Evolutionary conservation across 1,139 yeast genomes (phyloP).

Genomic region (Pichia sp.): DNA sequence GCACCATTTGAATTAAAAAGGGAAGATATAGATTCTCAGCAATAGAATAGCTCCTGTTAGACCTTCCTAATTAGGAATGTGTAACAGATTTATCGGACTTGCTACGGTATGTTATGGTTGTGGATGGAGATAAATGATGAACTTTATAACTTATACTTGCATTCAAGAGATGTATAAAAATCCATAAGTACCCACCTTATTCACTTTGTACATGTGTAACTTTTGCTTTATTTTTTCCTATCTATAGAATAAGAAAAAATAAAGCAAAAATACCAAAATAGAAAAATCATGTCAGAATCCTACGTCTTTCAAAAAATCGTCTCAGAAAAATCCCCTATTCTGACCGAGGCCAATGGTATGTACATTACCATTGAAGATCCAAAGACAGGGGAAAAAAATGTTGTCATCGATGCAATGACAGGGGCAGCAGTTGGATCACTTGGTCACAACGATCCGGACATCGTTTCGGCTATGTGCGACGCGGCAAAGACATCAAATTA

Average conservation of each 20-base stretch:
- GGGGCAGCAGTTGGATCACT: constrained; percentile 62
- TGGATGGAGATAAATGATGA: no score
- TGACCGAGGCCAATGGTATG: constrained; percentile 35
- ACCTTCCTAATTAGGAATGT: constrained; percentile 8
- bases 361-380: constrained; percentile 41
- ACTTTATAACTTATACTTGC: no score
- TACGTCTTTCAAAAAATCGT: constrained; percentile 36
- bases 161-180: no score
- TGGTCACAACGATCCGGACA: constrained; percentile 48
- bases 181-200: no score
- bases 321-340: constrained; percentile 33
- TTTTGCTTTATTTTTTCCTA: no score
- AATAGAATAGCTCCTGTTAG: background rate
- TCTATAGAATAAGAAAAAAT: no score
- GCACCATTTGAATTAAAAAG: no score
- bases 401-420: constrained; percentile 45
- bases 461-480: constrained; percentile 37
- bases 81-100: background rate
- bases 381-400: constrained; percentile 33
- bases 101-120: no score
- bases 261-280: no score
- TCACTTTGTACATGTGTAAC: no score
- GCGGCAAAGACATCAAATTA: constrained; percentile 39
- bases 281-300: constrained; percentile 19
- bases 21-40: background rate